Evolutionary conservation across 2,329 filamentous ascomycete genomes (phyloP), one percentile per base, ranked within the genome.

Genomic region (Coniella lustricola): DNA sequence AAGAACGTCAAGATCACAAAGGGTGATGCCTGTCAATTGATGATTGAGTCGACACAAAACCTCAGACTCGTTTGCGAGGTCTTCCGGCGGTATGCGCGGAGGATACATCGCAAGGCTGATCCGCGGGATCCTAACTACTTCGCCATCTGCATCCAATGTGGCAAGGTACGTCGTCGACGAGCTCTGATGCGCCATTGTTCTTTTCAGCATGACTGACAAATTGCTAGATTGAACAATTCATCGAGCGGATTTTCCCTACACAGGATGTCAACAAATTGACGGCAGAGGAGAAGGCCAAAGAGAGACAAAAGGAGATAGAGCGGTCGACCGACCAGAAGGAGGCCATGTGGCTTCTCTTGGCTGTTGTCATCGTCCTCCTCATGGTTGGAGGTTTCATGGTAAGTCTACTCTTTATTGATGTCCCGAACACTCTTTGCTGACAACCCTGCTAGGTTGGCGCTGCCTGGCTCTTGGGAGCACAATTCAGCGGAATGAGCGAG

Each of bases 1-100:
- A 82, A 78, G 55, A 93, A 96, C 62, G 74, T 98, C 71, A 98
- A 98, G 44, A 96, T 98, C 67, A 91, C 87, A 50, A 97, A 95
- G 72, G 93, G 93, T 29, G 81, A 91, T 57, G 90, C 93, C 33
- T 97, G 93, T 66, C 76, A 85, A 57, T 74, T 97, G 59, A 97
- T 98, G 93, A 77, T 83, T 53, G 81, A 95, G 60, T 94, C 88
- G 10, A 95, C 91, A 7, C 91, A 97, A 64, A 96, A 96, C 64
- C 75, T 97, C 44, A 76, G 77, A 48, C 73, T 87, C 1, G 80
- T 95, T 4, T 95, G 87, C 64, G 83, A 89, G 5, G 79, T 89
- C 12, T 97, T 97, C 75, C 79, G 80, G 60, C 75, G 69, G 58
- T 95, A 94, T 60, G 75, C 81, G 8, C 81, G 86, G 58, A 81